A percentile compares a stretch with the other conserved stretches of the same genome.
phyloP scores from a whole-genome alignment of 352 stramenopile species.

The Globisporangium acanthophoron region DNA sequence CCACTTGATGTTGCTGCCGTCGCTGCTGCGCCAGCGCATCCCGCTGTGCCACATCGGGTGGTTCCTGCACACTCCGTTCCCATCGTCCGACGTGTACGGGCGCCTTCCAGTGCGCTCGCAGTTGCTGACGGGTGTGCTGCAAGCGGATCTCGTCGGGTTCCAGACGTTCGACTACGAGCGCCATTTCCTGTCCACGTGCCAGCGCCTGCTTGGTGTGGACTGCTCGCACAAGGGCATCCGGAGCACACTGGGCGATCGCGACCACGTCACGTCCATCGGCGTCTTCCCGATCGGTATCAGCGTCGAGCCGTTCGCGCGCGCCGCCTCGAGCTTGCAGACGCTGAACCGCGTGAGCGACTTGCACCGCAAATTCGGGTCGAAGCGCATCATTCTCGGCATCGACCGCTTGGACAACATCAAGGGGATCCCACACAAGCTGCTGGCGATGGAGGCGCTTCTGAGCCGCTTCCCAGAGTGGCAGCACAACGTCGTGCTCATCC shows the following conservation, averaged over 20 bases:
- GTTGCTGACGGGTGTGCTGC: constrained; percentile 71
- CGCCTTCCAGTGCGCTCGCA: constrained; percentile 75
- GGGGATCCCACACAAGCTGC: constrained; percentile 85
- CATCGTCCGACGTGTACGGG: constrained; percentile 81
- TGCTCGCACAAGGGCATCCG: constrained; percentile 74
- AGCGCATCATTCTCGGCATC: constrained; percentile 80
- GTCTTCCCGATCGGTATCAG: constrained; percentile 87
- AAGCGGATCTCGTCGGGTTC: constrained; percentile 81
- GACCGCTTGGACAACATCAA: constrained; percentile 88
- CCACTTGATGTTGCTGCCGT: constrained; percentile 87
- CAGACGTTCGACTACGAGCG: constrained; percentile 90
- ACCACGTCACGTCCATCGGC: constrained; percentile 86
- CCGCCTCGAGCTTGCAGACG: constrained; percentile 45
- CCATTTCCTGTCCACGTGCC: constrained; percentile 82
- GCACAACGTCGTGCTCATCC: constrained; percentile 93
- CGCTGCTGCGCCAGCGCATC: constrained; percentile 71
- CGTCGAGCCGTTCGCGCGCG: constrained; percentile 72
- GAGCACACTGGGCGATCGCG: constrained; percentile 53
- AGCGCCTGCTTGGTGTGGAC: constrained; percentile 65
- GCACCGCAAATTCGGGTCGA: constrained; percentile 71
- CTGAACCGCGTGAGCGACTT: constrained; percentile 66
- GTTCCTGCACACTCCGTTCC: constrained; percentile 89
- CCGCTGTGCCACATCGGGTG: constrained; percentile 74
- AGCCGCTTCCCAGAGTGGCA: constrained; percentile 88
- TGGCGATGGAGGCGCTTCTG: constrained; percentile 85